A percentile compares a stretch with the other conserved stretches of the same genome.
phyloP scores from a whole-genome alignment of 2,329 filamentous ascomycete species.

The Verticillium klebahnii region DNA sequence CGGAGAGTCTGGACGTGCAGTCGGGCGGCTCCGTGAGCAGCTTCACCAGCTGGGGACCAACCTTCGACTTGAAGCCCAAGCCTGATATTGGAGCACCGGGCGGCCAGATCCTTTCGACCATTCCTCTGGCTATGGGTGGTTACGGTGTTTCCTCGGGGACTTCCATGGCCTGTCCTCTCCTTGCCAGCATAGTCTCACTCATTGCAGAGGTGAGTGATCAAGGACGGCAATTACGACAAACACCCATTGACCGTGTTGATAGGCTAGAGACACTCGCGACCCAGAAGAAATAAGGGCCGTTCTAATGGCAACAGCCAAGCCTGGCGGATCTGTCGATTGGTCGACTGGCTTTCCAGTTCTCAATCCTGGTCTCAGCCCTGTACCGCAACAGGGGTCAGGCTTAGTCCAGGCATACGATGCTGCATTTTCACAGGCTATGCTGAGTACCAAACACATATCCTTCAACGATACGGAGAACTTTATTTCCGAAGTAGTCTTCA shows the following conservation, averaged over 20 bases:
- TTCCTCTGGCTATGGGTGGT: slow-evolving; percentile 35
- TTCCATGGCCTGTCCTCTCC: slow-evolving; percentile 56
- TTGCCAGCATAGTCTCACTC: slow-evolving; percentile 50
- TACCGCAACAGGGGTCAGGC: slow-evolving; percentile 56
- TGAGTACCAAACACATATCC: slow-evolving; percentile 50
- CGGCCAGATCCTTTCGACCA: slow-evolving; percentile 55
- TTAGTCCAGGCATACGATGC: slow-evolving; percentile 57
- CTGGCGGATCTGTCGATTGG: slow-evolving; percentile 22
- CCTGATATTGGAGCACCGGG: slow-evolving; percentile 52
- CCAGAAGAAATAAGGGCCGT: slow-evolving; percentile 43
- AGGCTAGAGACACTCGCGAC: slow-evolving; percentile 37
- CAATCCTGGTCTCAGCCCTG: slow-evolving; percentile 33
- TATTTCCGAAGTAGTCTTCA: slow-evolving; percentile 42
- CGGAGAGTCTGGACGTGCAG: slow-evolving; percentile 25
- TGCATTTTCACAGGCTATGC: slow-evolving; percentile 45
- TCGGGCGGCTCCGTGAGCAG: slow-evolving; percentile 47
- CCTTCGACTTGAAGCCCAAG: slow-evolving; percentile 52
- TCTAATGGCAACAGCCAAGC: slow-evolving; percentile 44
- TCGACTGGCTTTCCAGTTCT: slow-evolving; percentile 12
- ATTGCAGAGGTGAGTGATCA: slow-evolving; percentile 35
- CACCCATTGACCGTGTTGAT: background rate
- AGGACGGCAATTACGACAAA: rapidly evolving
- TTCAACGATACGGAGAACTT: slow-evolving; percentile 62
- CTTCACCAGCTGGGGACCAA: slow-evolving; percentile 59
- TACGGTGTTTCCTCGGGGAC: slow-evolving; percentile 54